These are phyloP conservation scores for Purpureocillium lavendulum DNA, from an alignment of 2,329 filamentous ascomycete species.

Conservation along the genomic window DNA sequence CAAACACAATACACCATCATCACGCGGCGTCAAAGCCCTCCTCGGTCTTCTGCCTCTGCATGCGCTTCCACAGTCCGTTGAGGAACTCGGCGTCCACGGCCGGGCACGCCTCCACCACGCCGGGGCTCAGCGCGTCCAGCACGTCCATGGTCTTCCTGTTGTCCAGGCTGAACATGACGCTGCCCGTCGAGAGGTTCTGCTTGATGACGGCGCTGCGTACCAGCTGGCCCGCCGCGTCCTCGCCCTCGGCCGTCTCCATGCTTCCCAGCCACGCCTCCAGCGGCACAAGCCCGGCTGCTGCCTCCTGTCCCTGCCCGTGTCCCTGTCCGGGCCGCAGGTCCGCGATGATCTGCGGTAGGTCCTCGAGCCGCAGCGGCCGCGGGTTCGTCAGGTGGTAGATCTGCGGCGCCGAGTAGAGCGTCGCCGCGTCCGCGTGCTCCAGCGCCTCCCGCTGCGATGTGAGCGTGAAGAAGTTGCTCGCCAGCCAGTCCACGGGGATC, in stretches of 20 bases:
- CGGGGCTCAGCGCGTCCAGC: conserved; percentile 10
- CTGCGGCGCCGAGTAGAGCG: conserved; percentile 6
- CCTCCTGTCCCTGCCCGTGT: background rate
- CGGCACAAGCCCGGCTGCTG: conserved; percentile 4
- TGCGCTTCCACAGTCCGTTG: conserved; percentile 7
- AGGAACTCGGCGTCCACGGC: conserved; percentile 11
- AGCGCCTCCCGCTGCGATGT: conserved; percentile 7
- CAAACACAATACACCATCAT: too few species aligned
- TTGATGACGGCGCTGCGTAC: conserved; percentile 12
- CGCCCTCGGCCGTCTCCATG: conserved; percentile 6
- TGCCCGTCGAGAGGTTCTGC: conserved; percentile 13
- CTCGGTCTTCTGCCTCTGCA: conserved; percentile 6
- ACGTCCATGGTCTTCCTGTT: conserved; percentile 9
- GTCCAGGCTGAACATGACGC: conserved; percentile 16
- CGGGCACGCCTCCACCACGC: conserved; percentile 9
- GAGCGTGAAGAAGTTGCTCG: conserved; percentile 10
- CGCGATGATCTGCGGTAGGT: conserved; percentile 12
- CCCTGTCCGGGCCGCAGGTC: conserved; percentile 8
- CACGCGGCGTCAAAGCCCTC: too few species aligned
- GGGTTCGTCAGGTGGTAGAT: conserved; percentile 16
- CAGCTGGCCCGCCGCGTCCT: conserved; percentile 9
- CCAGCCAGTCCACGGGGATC: conserved; percentile 15
- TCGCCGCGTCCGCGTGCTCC: background rate
- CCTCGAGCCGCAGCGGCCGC: conserved; percentile 11
- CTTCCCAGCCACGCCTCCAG: conserved; percentile 10